These are phyloP conservation scores for Diutina scorzettiae DNA, from an alignment of 1,139 yeast species.

Conservation along the genomic window DNA sequence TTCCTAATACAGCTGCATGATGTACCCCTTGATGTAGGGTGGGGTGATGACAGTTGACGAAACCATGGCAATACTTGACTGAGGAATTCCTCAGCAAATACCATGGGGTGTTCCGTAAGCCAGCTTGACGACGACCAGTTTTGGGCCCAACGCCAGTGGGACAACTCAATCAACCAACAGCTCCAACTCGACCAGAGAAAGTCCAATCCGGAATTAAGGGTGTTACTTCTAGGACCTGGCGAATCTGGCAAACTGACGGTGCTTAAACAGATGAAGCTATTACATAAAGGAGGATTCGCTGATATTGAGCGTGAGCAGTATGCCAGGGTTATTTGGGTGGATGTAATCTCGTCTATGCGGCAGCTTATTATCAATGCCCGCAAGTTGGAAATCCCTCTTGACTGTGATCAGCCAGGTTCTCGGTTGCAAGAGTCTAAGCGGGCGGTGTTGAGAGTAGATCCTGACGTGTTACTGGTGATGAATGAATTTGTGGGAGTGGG, in stretches of 20 bases:
- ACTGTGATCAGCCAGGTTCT: constrained; percentile 45
- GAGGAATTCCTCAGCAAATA: too few relatives aligned
- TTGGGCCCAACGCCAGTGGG: not conserved
- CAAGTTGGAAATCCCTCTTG: constrained; percentile 43
- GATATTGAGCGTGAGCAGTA: constrained; percentile 73
- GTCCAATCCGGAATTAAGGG: constrained; percentile 35
- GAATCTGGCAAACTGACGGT: constrained; percentile 96
- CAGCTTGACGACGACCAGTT: not conserved
- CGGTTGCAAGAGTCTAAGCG: constrained; percentile 35
- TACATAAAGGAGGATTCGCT: constrained; percentile 81
- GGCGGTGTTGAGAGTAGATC: constrained; percentile 20
- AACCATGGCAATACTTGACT: too few relatives aligned
- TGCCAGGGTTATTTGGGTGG: constrained; percentile 89
- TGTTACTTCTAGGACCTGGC: constrained; percentile 81
- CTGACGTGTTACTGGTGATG: constrained; percentile 23
- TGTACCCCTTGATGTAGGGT: too few relatives aligned
- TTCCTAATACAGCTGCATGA: too few relatives aligned
- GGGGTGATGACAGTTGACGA: too few relatives aligned
- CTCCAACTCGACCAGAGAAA: not conserved
- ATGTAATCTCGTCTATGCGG: constrained; percentile 82
- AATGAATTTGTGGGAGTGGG: not conserved
- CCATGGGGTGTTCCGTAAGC: constrained; percentile 5
- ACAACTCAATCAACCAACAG: not conserved
- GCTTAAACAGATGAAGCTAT: constrained; percentile 76
- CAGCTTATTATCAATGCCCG: constrained; percentile 65